A percentile compares a stretch with the other conserved stretches of the same genome.
These are phyloP conservation scores for Vaucheria bursata DNA, from an alignment of 352 stramenopile genomes.

Conservation along the genomic window DNA sequence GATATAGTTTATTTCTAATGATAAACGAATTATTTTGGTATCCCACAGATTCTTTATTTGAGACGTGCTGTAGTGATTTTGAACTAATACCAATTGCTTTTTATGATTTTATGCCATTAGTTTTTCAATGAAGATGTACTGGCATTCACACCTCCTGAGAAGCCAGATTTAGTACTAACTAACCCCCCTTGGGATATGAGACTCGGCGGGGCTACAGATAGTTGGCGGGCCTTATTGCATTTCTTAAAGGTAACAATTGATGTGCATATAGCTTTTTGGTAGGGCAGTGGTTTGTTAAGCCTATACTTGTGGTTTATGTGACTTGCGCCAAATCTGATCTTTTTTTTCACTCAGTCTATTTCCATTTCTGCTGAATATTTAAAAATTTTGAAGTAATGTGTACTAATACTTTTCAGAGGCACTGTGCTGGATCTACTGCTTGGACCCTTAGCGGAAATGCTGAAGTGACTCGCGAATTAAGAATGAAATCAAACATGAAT, in stretches of 20 bases:
- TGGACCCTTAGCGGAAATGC: constrained; percentile 45
- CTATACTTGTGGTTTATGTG: too few species aligned
- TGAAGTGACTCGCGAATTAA: constrained; percentile 29
- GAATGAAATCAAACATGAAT: constrained; percentile 45
- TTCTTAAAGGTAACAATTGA: constrained; percentile 41
- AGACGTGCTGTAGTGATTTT: too few species aligned
- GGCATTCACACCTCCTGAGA: constrained; percentile 8
- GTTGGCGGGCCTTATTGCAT: constrained; percentile 34
- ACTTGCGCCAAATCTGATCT: too few species aligned
- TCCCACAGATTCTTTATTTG: too few species aligned
- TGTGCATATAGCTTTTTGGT: neutral
- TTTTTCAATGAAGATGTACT: constrained; percentile 36
- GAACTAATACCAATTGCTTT: neutral
- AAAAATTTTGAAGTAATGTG: too few species aligned
- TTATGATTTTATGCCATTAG: neutral
- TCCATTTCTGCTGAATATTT: too few species aligned
- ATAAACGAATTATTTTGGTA: too few species aligned
- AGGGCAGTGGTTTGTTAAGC: neutral
- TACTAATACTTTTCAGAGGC: neutral
- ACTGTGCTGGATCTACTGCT: constrained; percentile 19
- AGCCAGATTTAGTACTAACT: constrained; percentile 30
- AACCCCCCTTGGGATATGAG: constrained; percentile 53
- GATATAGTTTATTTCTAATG: too few species aligned
- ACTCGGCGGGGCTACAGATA: constrained; percentile 28
- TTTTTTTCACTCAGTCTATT: too few species aligned